Base-by-base conservation (phyloP, 495 filamentous ascomycete genomes). In the Penicillium steckii region DNA sequence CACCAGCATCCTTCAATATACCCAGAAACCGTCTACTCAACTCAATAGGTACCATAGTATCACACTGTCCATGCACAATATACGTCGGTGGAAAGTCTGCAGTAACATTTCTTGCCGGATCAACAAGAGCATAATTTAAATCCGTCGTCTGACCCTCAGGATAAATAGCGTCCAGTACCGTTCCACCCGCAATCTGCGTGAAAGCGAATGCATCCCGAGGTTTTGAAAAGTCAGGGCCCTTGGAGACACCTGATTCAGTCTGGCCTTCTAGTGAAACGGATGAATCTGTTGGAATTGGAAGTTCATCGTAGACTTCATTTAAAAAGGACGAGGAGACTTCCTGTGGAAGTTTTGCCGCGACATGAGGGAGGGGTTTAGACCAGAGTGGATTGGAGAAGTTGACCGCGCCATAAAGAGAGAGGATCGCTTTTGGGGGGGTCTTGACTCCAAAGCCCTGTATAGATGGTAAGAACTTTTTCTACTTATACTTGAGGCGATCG, bases 351-450 rank as follows among this genome's bases (percentile, higher is more conserved):
- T 50, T 68, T 21, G 71, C 61, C 6, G 67, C 67, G 62, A 91
- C 85, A 40, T 78, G 76, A 1, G 89, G 88, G 17, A 95, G 72
- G 0, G 87, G 88, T 8, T 82, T 72, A 19, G 77, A 73, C 71
- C 77, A 85, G 27, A 90, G 61, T 15, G 68, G 58, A 15, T 70
- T 50, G 6, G 58, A 59, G 55, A 73, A 71, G 50, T 70, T 56
- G 0, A 64, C 65, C 10, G 70, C 56, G 48, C 68, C 70, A 46
- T 71, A 73, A 44, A 73, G 59, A 15, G 64, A 59, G 22, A 73
- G 62, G 23, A 73, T 71, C 27, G 70, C 68, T 13, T 51, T 44
- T 2, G 55, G 48, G 13, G 58, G 56, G 15, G 56, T 62, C 26
- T 56, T 52, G 9, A 57, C 50, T 37, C 67, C 49, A 40, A 60